Conservation (phyloP, 208 protist genomes). For the Acanthamoeba healyi region DNA sequence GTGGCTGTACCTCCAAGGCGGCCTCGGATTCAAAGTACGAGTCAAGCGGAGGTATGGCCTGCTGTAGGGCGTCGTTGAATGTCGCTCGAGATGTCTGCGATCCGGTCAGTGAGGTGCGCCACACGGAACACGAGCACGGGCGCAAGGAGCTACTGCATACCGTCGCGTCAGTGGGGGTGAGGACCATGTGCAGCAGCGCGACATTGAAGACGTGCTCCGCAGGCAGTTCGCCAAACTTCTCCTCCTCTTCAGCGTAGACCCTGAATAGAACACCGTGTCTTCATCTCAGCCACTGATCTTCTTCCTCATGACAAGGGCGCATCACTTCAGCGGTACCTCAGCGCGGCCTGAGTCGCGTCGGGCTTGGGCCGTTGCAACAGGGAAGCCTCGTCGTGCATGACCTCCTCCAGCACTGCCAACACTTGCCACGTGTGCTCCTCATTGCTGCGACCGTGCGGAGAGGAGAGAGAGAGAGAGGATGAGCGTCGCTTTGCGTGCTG, state of each 20-base stretch:
- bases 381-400: background rate
- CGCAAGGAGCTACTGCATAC: background rate
- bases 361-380: background rate
- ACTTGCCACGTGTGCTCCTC: background rate
- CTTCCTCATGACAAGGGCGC: too few species aligned
- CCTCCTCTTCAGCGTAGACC: background rate
- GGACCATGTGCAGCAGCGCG: conserved; percentile 12
- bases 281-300: background rate
- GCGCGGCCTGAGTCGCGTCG: background rate
- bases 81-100: background rate
- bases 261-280: background rate
- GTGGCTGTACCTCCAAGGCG: background rate
- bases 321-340: background rate
- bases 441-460: background rate
- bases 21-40: background rate
- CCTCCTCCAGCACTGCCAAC: background rate
- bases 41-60: background rate
- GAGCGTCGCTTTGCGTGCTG: background rate
- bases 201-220: conserved; percentile 28
- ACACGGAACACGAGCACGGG: too few species aligned
- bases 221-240: background rate
- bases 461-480: background rate
- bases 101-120: too few species aligned
- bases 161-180: background rate
- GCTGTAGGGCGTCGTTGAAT: background rate